Conservation (phyloP, 345 rosid species). For the Rhodomyrtus tomentosa region DNA sequence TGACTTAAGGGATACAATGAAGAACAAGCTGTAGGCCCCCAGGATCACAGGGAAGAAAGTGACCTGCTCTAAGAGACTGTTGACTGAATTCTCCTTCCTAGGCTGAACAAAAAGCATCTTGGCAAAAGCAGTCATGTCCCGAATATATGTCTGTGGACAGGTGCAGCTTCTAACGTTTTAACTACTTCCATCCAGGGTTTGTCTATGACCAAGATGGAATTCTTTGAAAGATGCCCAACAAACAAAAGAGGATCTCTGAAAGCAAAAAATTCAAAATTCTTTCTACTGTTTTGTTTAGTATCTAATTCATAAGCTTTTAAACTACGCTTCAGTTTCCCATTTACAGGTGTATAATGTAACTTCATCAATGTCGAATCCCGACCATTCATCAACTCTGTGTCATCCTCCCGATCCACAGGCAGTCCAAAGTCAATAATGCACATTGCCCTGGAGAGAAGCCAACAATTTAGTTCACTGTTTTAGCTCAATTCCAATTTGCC, state of each 20-base stretch:
- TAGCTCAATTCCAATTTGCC: background rate
- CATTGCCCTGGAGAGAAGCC: slow-evolving; percentile 56
- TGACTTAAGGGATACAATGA: slow-evolving; percentile 14
- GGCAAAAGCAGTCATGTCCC: slow-evolving; percentile 37
- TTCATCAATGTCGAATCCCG: slow-evolving; percentile 28
- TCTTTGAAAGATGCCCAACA: slow-evolving; percentile 68
- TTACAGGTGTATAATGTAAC: slow-evolving; percentile 21
- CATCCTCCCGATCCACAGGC: slow-evolving; percentile 62
- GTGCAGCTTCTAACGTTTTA: slow-evolving; percentile 54
- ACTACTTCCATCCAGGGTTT: slow-evolving; percentile 92
- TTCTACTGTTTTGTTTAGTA: slow-evolving; percentile 32
- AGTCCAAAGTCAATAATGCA: slow-evolving; percentile 72
- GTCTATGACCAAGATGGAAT: slow-evolving; percentile 66
- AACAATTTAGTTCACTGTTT: background rate
- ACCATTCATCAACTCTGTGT: slow-evolving; percentile 30
- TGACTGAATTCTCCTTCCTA: background rate
- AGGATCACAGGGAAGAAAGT: background rate
- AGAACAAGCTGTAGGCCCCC: slow-evolving; percentile 8
- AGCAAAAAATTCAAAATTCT: slow-evolving; percentile 65
- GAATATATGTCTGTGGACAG: slow-evolving; percentile 86
- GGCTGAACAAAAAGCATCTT: background rate
- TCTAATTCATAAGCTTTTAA: slow-evolving; percentile 34
- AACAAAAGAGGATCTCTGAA: slow-evolving; percentile 86
- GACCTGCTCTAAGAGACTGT: background rate
- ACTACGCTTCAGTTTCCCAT: slow-evolving; percentile 41